A percentile compares a stretch with the other conserved stretches of the same genome.
These are phyloP conservation scores for Escovopsis sp. DNA, from an alignment of 2,329 filamentous ascomycete species.

Conservation along the genomic window DNA sequence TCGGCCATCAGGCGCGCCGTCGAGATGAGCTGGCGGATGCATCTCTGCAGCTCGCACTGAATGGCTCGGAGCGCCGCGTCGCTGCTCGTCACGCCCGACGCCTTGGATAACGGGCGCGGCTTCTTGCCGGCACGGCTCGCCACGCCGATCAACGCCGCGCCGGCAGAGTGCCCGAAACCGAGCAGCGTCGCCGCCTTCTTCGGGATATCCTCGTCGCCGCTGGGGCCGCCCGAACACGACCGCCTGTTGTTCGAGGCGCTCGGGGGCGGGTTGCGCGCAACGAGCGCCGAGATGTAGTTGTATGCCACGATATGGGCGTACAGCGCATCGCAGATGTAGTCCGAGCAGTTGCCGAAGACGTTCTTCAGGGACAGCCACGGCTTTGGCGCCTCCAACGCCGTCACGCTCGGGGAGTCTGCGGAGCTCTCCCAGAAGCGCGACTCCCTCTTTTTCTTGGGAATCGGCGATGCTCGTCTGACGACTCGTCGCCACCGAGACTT, in stretches of 20 bases:
- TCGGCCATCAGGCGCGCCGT: slow-evolving; percentile 28
- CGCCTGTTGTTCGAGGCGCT: slow-evolving; percentile 1
- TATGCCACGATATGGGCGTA: slow-evolving; percentile 46
- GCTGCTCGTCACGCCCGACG: slow-evolving; percentile 8
- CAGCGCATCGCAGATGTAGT: slow-evolving; percentile 42
- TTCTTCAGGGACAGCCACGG: slow-evolving; percentile 33
- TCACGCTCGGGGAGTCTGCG: slow-evolving; percentile 7
- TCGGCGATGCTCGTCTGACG: slow-evolving; percentile 8
- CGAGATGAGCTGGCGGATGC: slow-evolving; percentile 34
- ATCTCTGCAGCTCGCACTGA: slow-evolving; percentile 33
- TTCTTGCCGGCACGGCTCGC: slow-evolving; percentile 11
- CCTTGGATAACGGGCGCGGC: slow-evolving; percentile 12
- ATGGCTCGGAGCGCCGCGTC: slow-evolving; percentile 29
- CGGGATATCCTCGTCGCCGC: slow-evolving; percentile 25
- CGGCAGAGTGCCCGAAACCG: slow-evolving; percentile 24
- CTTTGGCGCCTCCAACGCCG: slow-evolving; percentile 11
- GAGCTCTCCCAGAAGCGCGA: slow-evolving; percentile 3
- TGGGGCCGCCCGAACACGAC: slow-evolving; percentile 9
- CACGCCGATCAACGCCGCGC: slow-evolving; percentile 7
- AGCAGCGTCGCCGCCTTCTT: slow-evolving; percentile 38
- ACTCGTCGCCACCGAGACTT: slow-evolving; percentile 24
- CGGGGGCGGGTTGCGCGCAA: slow-evolving; percentile 12
- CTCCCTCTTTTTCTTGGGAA: slow-evolving; percentile 1
- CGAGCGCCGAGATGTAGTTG: slow-evolving; percentile 36
- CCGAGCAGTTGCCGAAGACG: slow-evolving; percentile 37